These are phyloP conservation scores for Grifola frondosa DNA, from an alignment of 1,284 basidiomycete genomes.

Conservation along the genomic window DNA sequence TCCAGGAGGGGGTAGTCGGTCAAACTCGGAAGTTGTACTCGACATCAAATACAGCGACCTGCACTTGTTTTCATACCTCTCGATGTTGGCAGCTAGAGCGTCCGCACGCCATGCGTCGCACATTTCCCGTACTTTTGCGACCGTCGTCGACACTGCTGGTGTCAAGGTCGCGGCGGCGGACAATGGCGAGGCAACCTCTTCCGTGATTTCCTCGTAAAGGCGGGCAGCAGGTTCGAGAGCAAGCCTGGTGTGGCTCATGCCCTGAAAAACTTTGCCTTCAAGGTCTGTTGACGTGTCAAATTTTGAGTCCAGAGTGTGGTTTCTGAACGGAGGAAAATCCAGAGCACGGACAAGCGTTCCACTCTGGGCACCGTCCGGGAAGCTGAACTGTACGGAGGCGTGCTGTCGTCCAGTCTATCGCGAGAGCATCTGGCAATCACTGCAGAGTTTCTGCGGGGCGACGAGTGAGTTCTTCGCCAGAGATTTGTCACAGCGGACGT, in stretches of 20 bases:
- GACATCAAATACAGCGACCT: too few species aligned
- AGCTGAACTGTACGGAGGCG: constrained; percentile 92
- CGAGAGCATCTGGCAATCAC: constrained; percentile 88
- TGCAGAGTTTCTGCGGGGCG: constrained; percentile 93
- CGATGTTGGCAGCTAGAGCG: constrained; percentile 61
- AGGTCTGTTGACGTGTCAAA: constrained; percentile 50
- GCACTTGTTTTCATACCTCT: too few species aligned
- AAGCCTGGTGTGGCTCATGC: constrained; percentile 87
- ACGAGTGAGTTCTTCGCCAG: constrained; percentile 75
- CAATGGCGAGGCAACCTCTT: constrained; percentile 76
- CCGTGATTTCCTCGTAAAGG: constrained; percentile 91
- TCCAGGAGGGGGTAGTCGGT: too few species aligned
- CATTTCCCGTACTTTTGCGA: constrained; percentile 72
- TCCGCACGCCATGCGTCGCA: constrained; percentile 56
- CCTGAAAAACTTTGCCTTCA: constrained; percentile 96
- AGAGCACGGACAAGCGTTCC: constrained; percentile 85
- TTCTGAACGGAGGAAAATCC: constrained; percentile 4
- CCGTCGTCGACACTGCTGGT: constrained; percentile 75
- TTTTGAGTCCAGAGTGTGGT: too few species aligned
- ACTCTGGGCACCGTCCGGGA: constrained; percentile 91
- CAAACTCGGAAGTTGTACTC: too few species aligned
- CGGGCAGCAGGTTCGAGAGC: constrained; percentile 84
- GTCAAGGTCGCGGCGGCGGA: constrained; percentile 86
- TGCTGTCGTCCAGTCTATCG: constrained; percentile 83
- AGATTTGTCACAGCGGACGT: constrained; percentile 4